These are phyloP conservation scores for Suillus hirtellus DNA, from an alignment of 768 basidiomycete species.

Conservation along the genomic window DNA sequence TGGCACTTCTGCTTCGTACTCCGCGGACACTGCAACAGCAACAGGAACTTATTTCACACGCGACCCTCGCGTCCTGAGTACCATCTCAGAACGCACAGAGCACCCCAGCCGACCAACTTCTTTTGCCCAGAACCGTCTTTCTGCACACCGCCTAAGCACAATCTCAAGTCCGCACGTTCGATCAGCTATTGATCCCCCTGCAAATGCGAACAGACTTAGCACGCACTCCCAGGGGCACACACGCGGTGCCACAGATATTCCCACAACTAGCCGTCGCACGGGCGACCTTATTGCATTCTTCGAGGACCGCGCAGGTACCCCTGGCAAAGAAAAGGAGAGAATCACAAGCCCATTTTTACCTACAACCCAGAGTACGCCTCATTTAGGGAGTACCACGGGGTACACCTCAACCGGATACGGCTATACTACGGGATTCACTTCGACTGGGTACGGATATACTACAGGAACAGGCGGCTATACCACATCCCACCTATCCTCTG, in stretches of 20 bases:
- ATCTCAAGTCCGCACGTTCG: conserved; percentile 34
- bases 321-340: conserved; percentile 51
- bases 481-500: conserved; percentile 48
- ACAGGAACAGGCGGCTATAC: conserved; percentile 8
- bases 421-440: conserved; percentile 22
- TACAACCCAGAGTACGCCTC: conserved; percentile 41
- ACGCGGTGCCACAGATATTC: conserved; percentile 32
- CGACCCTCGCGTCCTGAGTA: conserved; percentile 59
- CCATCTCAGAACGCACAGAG: conserved; percentile 79
- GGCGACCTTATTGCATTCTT: conserved; percentile 77
- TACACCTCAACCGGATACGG: conserved; percentile 37
- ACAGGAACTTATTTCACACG: conserved; percentile 40
- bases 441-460: conserved; percentile 28
- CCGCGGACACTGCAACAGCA: conserved; percentile 21
- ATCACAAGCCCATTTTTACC: conserved; percentile 37
- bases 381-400: conserved; percentile 36
- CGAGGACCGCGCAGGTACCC: conserved; percentile 50
- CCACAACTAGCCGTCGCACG: conserved; percentile 54
- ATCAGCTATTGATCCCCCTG: conserved; percentile 29
- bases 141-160: conserved; percentile 7
- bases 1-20: conserved; percentile 32
- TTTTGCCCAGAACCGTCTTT: conserved; percentile 17
- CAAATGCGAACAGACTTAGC: neutral
- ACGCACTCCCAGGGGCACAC: conserved; percentile 5
- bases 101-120: conserved; percentile 61